phyloP scores from a whole-genome alignment of 192 early-diverging fungal species.

The Backusella circina region DNA sequence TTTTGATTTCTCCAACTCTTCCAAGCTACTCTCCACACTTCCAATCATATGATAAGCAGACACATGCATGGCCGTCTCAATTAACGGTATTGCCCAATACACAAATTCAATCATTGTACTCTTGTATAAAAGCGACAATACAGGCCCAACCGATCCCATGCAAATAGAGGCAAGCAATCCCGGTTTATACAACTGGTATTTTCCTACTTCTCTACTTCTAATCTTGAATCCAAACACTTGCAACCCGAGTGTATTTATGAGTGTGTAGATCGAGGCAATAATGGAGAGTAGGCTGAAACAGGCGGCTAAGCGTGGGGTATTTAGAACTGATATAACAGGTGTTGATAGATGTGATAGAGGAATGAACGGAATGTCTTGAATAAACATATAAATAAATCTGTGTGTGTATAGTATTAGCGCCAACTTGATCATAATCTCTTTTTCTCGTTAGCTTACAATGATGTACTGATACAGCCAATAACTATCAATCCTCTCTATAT shows the following conservation, averaged over 20 bases:
- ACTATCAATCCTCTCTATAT: neutral
- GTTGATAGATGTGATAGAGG: neutral
- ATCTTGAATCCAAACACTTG: neutral
- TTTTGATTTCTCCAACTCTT: neutral
- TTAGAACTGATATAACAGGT: neutral
- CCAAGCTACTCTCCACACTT: neutral
- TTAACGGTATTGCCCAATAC: neutral
- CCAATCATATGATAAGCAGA: neutral
- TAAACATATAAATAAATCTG: neutral
- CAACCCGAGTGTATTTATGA: neutral
- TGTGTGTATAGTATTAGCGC: neutral
- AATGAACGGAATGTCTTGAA: neutral
- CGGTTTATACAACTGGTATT: neutral
- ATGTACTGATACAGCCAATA: neutral
- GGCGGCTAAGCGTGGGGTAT: neutral
- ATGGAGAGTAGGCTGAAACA: neutral
- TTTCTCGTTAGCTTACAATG: neutral
- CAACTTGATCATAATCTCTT: neutral
- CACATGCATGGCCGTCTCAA: neutral
- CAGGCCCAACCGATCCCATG: neutral
- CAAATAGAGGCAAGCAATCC: neutral
- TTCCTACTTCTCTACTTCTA: neutral
- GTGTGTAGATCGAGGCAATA: neutral
- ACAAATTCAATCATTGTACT: neutral
- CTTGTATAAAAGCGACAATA: neutral